These are phyloP conservation scores for Trichoderma semiorbis DNA, from an alignment of 2,329 filamentous ascomycete species.

Conservation along the genomic window DNA sequence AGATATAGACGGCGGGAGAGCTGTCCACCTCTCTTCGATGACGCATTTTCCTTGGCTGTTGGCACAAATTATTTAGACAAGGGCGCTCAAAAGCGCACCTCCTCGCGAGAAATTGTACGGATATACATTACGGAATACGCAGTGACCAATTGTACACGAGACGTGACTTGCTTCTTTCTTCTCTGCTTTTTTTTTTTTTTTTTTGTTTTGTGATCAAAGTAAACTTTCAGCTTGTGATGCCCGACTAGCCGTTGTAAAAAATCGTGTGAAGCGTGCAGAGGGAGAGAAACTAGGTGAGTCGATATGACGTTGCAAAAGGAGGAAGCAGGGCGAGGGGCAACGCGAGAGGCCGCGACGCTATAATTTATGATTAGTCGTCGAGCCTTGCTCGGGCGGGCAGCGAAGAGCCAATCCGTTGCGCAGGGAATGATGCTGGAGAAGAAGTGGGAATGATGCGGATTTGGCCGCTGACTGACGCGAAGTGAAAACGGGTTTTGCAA, in stretches of 20 bases:
- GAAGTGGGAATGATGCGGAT: background rate
- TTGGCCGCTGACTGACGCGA: background rate
- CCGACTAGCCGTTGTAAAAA: background rate
- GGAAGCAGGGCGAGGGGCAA: background rate
- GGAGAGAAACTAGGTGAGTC: background rate
- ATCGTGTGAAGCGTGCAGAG: background rate
- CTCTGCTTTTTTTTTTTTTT: background rate
- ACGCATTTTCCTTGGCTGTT: conserved; percentile 12
- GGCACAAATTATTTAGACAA: conserved; percentile 12
- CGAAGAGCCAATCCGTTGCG: background rate
- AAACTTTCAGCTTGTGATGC: background rate
- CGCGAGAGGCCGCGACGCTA: background rate
- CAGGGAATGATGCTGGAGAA: background rate
- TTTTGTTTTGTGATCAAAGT: background rate
- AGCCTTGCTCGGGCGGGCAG: background rate
- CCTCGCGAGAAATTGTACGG: conserved; percentile 13
- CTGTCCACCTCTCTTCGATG: conserved; percentile 12
- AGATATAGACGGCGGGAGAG: conserved; percentile 11
- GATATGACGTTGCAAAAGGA: background rate
- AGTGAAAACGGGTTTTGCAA: background rate
- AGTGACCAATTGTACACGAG: background rate
- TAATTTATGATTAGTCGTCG: background rate
- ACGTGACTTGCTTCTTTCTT: background rate
- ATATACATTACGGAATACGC: conserved; percentile 3
- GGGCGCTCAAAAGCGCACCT: conserved; percentile 8